phyloP scores from a whole-genome alignment of 2,329 filamentous ascomycete species.

The Orbilia oligospora region DNA sequence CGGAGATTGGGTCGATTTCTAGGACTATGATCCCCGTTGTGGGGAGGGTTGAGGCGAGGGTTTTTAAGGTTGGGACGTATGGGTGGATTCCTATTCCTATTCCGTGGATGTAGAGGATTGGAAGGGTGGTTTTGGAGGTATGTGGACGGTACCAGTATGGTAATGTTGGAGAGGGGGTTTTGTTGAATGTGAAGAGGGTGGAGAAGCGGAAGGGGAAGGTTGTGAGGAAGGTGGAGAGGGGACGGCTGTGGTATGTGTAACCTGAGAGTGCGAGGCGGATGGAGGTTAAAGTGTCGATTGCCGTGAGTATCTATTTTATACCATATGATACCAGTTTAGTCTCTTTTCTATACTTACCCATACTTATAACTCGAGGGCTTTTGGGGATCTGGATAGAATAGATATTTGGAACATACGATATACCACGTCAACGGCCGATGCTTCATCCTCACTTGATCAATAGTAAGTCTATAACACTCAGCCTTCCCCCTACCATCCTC shows the following conservation, averaged over 20 bases:
- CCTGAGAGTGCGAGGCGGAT: conserved; percentile 68
- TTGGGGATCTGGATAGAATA: no score
- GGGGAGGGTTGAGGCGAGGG: conserved; percentile 69
- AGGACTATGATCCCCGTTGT: conserved; percentile 65
- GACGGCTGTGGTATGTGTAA: conserved; percentile 70
- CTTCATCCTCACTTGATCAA: conserved; percentile 73
- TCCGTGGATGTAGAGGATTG: conserved; percentile 76
- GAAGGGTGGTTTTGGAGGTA: conserved; percentile 72
- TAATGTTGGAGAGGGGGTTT: conserved; percentile 27
- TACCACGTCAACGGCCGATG: conserved; percentile 75
- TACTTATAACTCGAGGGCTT: no score
- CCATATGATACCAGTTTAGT: conserved; percentile 33
- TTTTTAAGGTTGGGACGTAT: conserved; percentile 72
- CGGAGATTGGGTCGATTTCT: conserved; percentile 71
- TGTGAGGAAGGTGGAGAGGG: conserved; percentile 66
- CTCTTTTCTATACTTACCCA: no score
- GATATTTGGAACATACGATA: conserved; percentile 69
- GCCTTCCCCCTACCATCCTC: conserved; percentile 71
- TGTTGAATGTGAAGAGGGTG: conserved; percentile 67
- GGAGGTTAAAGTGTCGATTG: conserved; percentile 66
- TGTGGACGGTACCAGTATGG: conserved; percentile 72
- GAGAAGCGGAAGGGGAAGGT: conserved; percentile 73
- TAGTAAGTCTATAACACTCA: conserved; percentile 72
- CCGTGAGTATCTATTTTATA: conserved; percentile 62
- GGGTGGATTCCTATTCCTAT: conserved; percentile 75